Evolutionary conservation across 805 yeast genomes (phyloP).

Genomic region (Ogataea methylovora): DNA sequence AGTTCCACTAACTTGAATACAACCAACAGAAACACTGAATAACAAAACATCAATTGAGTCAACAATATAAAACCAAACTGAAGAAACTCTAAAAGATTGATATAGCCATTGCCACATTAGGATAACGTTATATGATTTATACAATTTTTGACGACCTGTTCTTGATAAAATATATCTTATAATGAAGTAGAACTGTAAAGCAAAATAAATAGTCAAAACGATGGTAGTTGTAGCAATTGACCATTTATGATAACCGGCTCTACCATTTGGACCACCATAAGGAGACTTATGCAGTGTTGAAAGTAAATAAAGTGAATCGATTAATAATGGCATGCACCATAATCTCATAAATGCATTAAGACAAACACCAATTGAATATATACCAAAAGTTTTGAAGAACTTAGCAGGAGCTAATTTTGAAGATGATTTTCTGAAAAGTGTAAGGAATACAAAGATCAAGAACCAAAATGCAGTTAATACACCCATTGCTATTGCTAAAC

Average conservation of each 20-base stretch:
- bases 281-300: constrained; percentile 8
- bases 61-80: constrained; percentile 29
- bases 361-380: constrained; percentile 26
- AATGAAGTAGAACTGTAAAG: constrained; percentile 26
- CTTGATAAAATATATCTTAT: constrained; percentile 21
- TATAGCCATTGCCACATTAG: constrained; percentile 41
- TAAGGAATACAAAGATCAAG: constrained; percentile 2
- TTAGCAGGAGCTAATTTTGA: constrained; percentile 6
- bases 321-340: constrained; percentile 37
- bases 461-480: constrained; percentile 15
- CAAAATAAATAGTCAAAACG: constrained; percentile 25
- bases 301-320: constrained; percentile 25
- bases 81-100: constrained; percentile 34
- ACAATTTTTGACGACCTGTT: constrained; percentile 23
- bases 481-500: constrained; percentile 21
- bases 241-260: constrained; percentile 8
- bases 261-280: constrained; percentile 11
- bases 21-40: constrained; percentile 35
- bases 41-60: constrained; percentile 27
- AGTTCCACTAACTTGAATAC: constrained; percentile 34
- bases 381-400: constrained; percentile 15
- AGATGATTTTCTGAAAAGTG: constrained; percentile 3
- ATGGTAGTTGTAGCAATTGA: constrained; percentile 26
- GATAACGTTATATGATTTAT: constrained; percentile 39
- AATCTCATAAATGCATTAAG: constrained; percentile 25